Evolutionary conservation across 305 asterid species (phyloP), one percentile per base, ranked within the genome.

Genomic region (Solanum hybrid): DNA sequence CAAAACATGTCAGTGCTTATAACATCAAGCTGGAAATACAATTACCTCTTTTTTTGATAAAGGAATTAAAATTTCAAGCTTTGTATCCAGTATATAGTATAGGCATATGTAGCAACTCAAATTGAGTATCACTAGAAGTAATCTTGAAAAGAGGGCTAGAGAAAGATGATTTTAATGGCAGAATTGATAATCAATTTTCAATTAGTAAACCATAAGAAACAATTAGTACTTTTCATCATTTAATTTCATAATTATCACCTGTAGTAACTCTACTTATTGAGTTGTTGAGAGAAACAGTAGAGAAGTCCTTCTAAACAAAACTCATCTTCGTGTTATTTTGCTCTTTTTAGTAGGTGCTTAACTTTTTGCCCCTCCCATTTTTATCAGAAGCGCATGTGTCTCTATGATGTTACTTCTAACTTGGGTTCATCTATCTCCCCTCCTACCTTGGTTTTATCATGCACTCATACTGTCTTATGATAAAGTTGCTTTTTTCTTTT

Each of bases 61-160:
- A 5, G 57, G 36, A 28, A 14, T 29, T 29, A 16, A 37, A 42
- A 18, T 46, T 83, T 29, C 87, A 8, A 39, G 35, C 86, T 81
- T 81, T 81, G 35, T 42, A 83, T 83, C 39, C 18, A 28, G 9
- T 28, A 82, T 83, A 83, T 5, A 29, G 39, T 83, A 83, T 28
- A 83, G 87, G 37, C 87, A 83, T 83, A 26, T 83, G 73, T 10
- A 83, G 87, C 73, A 46, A 46, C 87, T 83, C 87, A 83, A 83
- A 20, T 83, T 29, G 61, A 5, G 73, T 36, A 46, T 83, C 74
- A 83, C 35, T 46, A 51, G 26, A 46, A 5, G 71, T 83, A 40
- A 18, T 29, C 35, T 46, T 51, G n/a, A 28, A 20, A 18, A 79
- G n/a, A 11, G 36, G 74, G 87, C 40, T 4, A 51, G 29, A 46